Percentiles rank a stretch among this genome's conserved stretches.
Conservation (phyloP, 2,329 filamentous ascomycete genomes). For the Ascochyta koolunga region DNA sequence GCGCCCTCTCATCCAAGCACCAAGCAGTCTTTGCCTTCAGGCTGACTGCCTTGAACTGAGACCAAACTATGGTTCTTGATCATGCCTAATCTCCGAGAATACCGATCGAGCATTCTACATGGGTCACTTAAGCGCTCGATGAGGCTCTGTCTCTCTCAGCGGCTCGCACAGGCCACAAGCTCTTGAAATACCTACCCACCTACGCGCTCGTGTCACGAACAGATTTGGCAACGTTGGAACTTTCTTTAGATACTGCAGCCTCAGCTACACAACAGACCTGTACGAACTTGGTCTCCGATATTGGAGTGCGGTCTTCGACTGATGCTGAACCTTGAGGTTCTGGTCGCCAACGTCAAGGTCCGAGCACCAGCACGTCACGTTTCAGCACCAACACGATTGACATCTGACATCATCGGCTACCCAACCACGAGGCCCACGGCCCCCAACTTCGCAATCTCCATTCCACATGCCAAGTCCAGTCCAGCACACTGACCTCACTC, state of each 20-base stretch:
- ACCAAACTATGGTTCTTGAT: slow-evolving; percentile 15
- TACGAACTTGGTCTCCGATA: slow-evolving; percentile 20
- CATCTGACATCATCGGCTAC: slow-evolving; percentile 17
- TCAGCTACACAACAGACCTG: slow-evolving; percentile 23
- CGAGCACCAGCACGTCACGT: slow-evolving; percentile 25
- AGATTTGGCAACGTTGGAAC: slow-evolving; percentile 25
- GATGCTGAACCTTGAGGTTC: slow-evolving; percentile 19
- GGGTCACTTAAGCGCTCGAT: slow-evolving; percentile 28
- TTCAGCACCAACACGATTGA: slow-evolving; percentile 23
- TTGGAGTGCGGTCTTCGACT: slow-evolving; percentile 8
- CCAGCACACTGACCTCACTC: not conserved
- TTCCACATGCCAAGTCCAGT: not conserved
- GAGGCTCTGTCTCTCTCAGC: slow-evolving; percentile 38
- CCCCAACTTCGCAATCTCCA: slow-evolving; percentile 14
- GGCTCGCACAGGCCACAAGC: slow-evolving; percentile 26
- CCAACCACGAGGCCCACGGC: slow-evolving; percentile 12
- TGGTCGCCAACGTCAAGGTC: slow-evolving; percentile 15
- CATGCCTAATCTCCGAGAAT: slow-evolving; percentile 13
- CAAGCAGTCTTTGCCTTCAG: slow-evolving; percentile 14
- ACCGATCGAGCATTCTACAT: slow-evolving; percentile 22
- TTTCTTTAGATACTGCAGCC: slow-evolving; percentile 17
- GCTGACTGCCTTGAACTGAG: slow-evolving; percentile 19
- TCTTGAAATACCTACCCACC: slow-evolving; percentile 30
- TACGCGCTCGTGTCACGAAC: slow-evolving; percentile 37
- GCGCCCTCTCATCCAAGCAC: slow-evolving; percentile 20